Base-by-base conservation (phyloP, 768 basidiomycete genomes). In the Pisolithus sp. region DNA sequence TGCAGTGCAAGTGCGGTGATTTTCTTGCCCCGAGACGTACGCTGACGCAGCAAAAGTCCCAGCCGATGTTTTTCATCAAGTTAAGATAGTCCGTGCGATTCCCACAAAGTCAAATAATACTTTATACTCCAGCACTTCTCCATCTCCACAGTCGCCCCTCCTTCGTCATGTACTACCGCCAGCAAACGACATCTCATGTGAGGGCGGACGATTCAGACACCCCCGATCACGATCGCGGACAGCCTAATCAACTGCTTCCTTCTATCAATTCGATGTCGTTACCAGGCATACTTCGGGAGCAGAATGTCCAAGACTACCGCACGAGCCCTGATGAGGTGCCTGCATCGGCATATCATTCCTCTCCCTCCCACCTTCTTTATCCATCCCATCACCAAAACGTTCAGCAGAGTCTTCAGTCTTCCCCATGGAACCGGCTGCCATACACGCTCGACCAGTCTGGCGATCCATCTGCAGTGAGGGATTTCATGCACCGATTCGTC, bases 181-280 rank as follows among this genome's bases (percentile, higher is more conserved):
- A 51, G n/a, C 55, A 53, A 20, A 31, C 51, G 23, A 51, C 53
- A 15, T 53, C 56, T 12, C 40, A 57, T 7, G 43, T 51, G 17
- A 50, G 55, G 34, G 15, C 12, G 12, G 34, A 34, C 34, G 34
- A 15, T 15, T 34, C 34, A 21, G 43, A 51, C 47, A 43, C 48
- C 31, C 47, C 37, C 43, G 45, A 21, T 34, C 38, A 26, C 50
- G 46, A 46, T 5, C 13, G 44, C 7, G 46, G 46, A 23, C 44
- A 26, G 21, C 49, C 56, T 1, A 50, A 54, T 15, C 34, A 34
- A 23, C 37, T 31, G 51, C 57, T 54, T 17, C 52, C 53, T 24
- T 43, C 52, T 24, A 57, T 57, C 26, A 17, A 24, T 39, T 54
- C 52, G 46, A 65, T 65, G 63, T 60, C 64, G 31, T 48, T 64